Evolutionary conservation across 1,284 basidiomycete genomes (phyloP).

Genomic region (Kalmanozyma brasiliensis): DNA sequence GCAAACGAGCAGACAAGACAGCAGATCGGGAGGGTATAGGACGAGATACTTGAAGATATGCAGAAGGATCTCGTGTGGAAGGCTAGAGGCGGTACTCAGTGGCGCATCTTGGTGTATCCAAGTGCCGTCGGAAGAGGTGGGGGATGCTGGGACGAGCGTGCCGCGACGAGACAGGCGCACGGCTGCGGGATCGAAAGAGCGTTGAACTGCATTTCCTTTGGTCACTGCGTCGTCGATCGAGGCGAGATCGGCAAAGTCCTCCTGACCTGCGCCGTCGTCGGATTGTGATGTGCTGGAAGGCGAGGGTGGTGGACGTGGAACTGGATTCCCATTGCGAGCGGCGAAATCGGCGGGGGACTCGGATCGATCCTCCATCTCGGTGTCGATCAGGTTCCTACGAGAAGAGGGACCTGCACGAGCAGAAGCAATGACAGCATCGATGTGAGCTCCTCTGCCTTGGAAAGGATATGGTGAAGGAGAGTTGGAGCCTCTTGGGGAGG

Average conservation of each 20-base stretch:
- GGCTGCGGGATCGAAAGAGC: constrained; percentile 28
- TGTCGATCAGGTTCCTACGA: constrained; percentile 25
- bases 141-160: constrained; percentile 42
- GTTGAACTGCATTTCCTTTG: constrained; percentile 9
- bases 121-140: constrained; percentile 41
- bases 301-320: constrained; percentile 57
- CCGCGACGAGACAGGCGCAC: constrained; percentile 41
- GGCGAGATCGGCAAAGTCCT: constrained; percentile 54
- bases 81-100: constrained; percentile 54
- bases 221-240: constrained; percentile 33
- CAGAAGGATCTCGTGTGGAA: constrained; percentile 92
- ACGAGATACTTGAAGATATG: constrained; percentile 88
- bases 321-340: constrained; percentile 3
- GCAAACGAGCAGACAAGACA: constrained; percentile 75
- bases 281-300: constrained; percentile 61
- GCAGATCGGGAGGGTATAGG: constrained; percentile 77
- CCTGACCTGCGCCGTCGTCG: constrained; percentile 53
- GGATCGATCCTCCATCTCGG: constrained; percentile 39
- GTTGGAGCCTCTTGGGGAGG: constrained; percentile 48
- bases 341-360: constrained; percentile 37
- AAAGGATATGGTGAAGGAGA: constrained; percentile 47
- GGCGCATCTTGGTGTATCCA: constrained; percentile 35
- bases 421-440: constrained; percentile 5
- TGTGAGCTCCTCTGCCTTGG: constrained; percentile 3
- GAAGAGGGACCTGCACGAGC: constrained; percentile 21